Conservation (phyloP, 805 yeast genomes). For the Maudiozyma pseudohumilis region DNA sequence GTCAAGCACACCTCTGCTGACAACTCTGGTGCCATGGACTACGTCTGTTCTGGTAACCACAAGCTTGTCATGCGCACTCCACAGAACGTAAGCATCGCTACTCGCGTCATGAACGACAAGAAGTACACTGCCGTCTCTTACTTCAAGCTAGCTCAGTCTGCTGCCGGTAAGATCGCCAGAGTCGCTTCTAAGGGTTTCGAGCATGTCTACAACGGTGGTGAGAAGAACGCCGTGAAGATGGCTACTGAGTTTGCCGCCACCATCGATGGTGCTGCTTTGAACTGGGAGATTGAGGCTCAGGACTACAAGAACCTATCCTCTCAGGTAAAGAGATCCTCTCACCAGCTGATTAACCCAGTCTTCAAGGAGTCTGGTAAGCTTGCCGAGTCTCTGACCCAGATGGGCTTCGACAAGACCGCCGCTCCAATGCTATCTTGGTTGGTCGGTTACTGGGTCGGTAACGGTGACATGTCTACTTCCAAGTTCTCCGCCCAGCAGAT, state of each 20-base stretch:
- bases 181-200: constrained; percentile 3
- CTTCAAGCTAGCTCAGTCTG: constrained; percentile 13
- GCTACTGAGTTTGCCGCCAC: constrained; percentile 20
- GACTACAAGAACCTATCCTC: constrained; percentile 22
- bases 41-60: constrained; percentile 32
- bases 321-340: constrained; percentile 26
- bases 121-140: constrained; percentile 17
- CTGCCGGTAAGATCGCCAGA: constrained; percentile 5
- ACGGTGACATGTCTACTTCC: constrained; percentile 14
- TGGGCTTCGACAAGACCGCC: constrained; percentile 13
- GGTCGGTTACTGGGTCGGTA: constrained; percentile 33
- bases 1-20: constrained; percentile 21
- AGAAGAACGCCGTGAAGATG: constrained; percentile 8
- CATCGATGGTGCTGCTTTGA: constrained; percentile 15
- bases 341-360: constrained; percentile 32
- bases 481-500: constrained; percentile 17
- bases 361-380: constrained; percentile 24
- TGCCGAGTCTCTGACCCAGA: constrained; percentile 1
- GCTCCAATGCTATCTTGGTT: constrained; percentile 25
- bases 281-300: constrained; percentile 36
- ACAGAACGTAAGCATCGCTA: neutral
- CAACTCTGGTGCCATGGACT: constrained; percentile 4
- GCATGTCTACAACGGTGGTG: constrained; percentile 15
- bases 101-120: constrained; percentile 8
- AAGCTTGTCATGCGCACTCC: constrained; percentile 31